Conservation (phyloP, 1,284 basidiomycete species). For the Microbotryomycetes sp. region DNA sequence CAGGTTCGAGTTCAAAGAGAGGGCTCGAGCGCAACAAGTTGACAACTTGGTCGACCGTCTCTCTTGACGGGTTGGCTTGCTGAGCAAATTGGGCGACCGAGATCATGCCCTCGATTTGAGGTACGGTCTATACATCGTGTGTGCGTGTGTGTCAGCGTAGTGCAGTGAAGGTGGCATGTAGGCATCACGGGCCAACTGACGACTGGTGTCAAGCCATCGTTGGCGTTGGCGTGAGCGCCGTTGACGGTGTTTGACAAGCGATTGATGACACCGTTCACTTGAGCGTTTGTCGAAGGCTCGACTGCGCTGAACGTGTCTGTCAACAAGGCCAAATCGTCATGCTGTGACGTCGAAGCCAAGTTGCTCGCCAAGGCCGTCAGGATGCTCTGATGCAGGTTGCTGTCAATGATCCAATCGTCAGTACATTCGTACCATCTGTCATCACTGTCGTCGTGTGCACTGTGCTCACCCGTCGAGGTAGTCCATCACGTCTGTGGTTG, state of each 20-base stretch:
- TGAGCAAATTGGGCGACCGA: conserved; percentile 31
- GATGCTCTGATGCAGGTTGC: conserved; percentile 71
- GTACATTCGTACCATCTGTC: background rate
- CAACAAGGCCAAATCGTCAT: conserved; percentile 31
- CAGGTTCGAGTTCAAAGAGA: conserved; percentile 64
- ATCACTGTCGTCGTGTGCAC: background rate
- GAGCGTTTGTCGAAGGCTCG: conserved; percentile 10
- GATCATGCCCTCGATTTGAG: conserved; percentile 33
- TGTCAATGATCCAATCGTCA: conserved; percentile 44
- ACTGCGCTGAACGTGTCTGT: conserved; percentile 15
- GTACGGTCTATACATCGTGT: conserved; percentile 41
- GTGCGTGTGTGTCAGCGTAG: conserved; percentile 48
- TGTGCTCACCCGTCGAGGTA: background rate
- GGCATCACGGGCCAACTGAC: conserved; percentile 5
- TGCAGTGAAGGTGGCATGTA: background rate
- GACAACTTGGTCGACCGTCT: conserved; percentile 18
- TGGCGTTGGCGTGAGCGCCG: conserved; percentile 61
- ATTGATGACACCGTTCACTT: conserved; percentile 22
- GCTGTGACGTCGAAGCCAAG: conserved; percentile 42
- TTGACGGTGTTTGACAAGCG: conserved; percentile 16
- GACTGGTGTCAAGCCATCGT: background rate
- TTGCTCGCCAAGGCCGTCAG: conserved; percentile 70
- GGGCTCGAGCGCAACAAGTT: conserved; percentile 59
- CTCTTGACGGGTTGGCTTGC: conserved; percentile 2
- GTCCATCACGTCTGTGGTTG: background rate